phyloP scores from a whole-genome alignment of 2,329 filamentous ascomycete genomes.

The Alternaria ventricosa region DNA sequence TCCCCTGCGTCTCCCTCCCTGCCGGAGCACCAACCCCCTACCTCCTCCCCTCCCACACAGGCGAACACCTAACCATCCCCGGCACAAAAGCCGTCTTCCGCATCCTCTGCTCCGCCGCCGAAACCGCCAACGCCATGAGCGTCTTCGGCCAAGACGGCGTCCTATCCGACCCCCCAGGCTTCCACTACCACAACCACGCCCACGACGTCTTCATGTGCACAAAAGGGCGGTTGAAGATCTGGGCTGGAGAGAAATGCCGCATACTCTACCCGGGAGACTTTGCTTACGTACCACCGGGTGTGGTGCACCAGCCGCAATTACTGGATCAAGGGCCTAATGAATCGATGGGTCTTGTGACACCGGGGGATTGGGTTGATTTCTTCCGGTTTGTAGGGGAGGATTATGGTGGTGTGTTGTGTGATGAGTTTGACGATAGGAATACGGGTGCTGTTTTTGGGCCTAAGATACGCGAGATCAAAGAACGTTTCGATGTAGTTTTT shows the following conservation, averaged over 20 bases:
- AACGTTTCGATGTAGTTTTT: slow-evolving; percentile 28
- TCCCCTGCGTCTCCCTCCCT: slow-evolving; percentile 15
- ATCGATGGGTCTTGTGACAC: slow-evolving; percentile 25
- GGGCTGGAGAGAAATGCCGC: slow-evolving; percentile 23
- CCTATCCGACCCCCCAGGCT: slow-evolving; percentile 25
- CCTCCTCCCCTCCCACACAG: slow-evolving; percentile 24
- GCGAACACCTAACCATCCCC: slow-evolving; percentile 22
- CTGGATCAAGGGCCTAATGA: slow-evolving; percentile 21
- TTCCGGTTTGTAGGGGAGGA: slow-evolving; percentile 25
- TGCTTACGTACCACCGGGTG: slow-evolving; percentile 23
- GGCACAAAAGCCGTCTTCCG: slow-evolving; percentile 25
- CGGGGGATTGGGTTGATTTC: slow-evolving; percentile 30
- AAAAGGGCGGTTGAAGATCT: slow-evolving; percentile 23
- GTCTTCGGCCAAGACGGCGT: slow-evolving; percentile 26
- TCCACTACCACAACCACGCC: slow-evolving; percentile 27
- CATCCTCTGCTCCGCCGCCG: slow-evolving; percentile 22
- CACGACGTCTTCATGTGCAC: slow-evolving; percentile 33
- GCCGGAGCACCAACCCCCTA: slow-evolving; percentile 19
- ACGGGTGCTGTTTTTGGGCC: slow-evolving; percentile 17
- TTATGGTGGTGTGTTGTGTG: slow-evolving; percentile 24
- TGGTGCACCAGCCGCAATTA: slow-evolving; percentile 26
- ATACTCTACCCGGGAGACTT: slow-evolving; percentile 28
- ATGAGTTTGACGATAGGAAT: slow-evolving; percentile 23
- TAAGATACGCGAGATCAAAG: slow-evolving; percentile 25
- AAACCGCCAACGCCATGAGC: slow-evolving; percentile 23